Evolutionary conservation across 2,329 filamentous ascomycete genomes (phyloP).

Genomic region (Aureobasidium melanogenum): DNA sequence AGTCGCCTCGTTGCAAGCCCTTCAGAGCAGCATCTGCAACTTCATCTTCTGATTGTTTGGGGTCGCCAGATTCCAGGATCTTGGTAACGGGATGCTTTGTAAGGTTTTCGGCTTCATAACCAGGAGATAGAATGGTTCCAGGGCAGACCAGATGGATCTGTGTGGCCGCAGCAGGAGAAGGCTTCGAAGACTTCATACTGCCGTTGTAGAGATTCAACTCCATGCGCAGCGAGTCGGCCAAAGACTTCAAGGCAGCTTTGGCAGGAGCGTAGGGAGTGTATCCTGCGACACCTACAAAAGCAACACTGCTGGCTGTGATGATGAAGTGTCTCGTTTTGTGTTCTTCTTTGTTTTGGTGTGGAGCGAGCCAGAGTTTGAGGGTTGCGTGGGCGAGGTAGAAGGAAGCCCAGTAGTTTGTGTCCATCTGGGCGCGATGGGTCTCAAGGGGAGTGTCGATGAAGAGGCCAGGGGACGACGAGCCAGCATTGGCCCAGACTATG

Average conservation of each 20-base stretch:
- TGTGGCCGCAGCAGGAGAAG: slow-evolving; percentile 51
- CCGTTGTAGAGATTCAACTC: slow-evolving; percentile 82
- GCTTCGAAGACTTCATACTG: slow-evolving; percentile 33
- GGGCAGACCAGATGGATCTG: slow-evolving; percentile 76
- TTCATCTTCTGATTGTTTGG: slow-evolving; percentile 65
- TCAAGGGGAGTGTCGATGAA: slow-evolving; percentile 66
- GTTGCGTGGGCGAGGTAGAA: slow-evolving; percentile 79
- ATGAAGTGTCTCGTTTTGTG: slow-evolving; percentile 62
- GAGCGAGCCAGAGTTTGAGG: slow-evolving; percentile 62
- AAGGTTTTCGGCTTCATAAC: slow-evolving; percentile 64
- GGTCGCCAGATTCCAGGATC: slow-evolving; percentile 74
- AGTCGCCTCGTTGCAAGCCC: slow-evolving; percentile 72
- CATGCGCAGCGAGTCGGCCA: slow-evolving; percentile 75
- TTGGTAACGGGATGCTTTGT: slow-evolving; percentile 74
- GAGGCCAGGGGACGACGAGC: slow-evolving; percentile 62
- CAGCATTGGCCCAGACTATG: slow-evolving; percentile 86
- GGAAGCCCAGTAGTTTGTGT: slow-evolving; percentile 82
- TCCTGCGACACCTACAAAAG: slow-evolving; percentile 68
- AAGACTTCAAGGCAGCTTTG: slow-evolving; percentile 74
- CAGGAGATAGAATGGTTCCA: slow-evolving; percentile 70
- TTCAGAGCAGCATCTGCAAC: slow-evolving; percentile 63
- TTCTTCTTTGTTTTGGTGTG: slow-evolving; percentile 21
- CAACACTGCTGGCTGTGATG: slow-evolving; percentile 71
- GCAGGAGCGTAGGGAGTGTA: slow-evolving; percentile 77
- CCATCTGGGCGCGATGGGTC: slow-evolving; percentile 69